Conservation (phyloP, 345 rosid species). For the Arabidopsis thaliana region TAIR10.1 NC_003070.9:9912001-9912500, state of each 20-base stretch:
- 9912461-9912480: slow-evolving; percentile 46
- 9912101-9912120: slow-evolving; percentile 35
- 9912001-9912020: slow-evolving; percentile 40
- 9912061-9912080: slow-evolving; percentile 38
- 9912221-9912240: slow-evolving; percentile 20
- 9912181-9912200: slow-evolving; percentile 46
- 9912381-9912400: slow-evolving; percentile 94
- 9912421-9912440: slow-evolving; percentile 65
- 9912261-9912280: slow-evolving; percentile 40
- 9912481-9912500: slow-evolving; percentile 43
- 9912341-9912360: slow-evolving; percentile 44
- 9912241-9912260: slow-evolving; percentile 48
- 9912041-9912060: slow-evolving; percentile 39
- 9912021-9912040: slow-evolving; percentile 44
- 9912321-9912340: slow-evolving; percentile 31
- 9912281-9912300: slow-evolving; percentile 37
- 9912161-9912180: slow-evolving; percentile 40
- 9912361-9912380: slow-evolving; percentile 59
- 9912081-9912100: slow-evolving; percentile 22
- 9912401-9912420: slow-evolving; percentile 64
- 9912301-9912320: slow-evolving; percentile 40
- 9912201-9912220: slow-evolving; percentile 39
- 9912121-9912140: slow-evolving; percentile 41
- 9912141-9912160: slow-evolving; percentile 43
- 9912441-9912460: slow-evolving; percentile 84